Evolutionary conservation across 1,284 basidiomycete species (phyloP).

Genomic region (Apiotrichum mycotoxinovorans): DNA sequence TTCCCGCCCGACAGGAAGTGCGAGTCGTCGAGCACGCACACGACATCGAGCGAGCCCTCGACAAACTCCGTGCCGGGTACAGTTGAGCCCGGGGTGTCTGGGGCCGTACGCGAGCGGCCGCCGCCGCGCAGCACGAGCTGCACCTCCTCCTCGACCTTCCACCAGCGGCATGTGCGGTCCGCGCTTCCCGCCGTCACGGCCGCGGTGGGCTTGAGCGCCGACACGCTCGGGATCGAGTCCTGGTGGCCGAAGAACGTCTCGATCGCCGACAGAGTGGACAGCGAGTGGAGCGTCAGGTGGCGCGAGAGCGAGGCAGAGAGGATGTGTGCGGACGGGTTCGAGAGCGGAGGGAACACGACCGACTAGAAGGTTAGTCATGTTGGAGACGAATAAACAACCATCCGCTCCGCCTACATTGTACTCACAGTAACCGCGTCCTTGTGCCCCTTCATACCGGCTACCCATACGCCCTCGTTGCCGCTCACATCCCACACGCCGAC

Average conservation of each 20-base stretch:
- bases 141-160: constrained; percentile 95
- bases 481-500: constrained; percentile 80
- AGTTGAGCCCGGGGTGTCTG: constrained; percentile 1
- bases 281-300: constrained; percentile 85
- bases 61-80: constrained; percentile 50
- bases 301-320: constrained; percentile 88
- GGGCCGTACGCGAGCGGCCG: constrained; percentile 56
- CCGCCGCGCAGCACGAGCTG: constrained; percentile 96
- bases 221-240: constrained; percentile 74
- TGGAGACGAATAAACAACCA: no score
- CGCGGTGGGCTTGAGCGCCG: constrained; percentile 75
- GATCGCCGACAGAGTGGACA: constrained; percentile 81
- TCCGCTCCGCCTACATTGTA: constrained; percentile 18
- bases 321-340: constrained; percentile 68
- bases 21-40: constrained; percentile 89
- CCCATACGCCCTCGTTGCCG: constrained; percentile 60
- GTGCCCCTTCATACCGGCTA: constrained; percentile 75
- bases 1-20: constrained; percentile 93
- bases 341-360: constrained; percentile 69
- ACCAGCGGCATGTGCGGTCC: constrained; percentile 88
- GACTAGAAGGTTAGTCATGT: no score
- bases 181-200: constrained; percentile 83
- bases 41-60: constrained; percentile 87
- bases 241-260: constrained; percentile 98
- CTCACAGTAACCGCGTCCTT: constrained; percentile 79